phyloP scores from a whole-genome alignment of 805 yeast species.

The Starmerella asiatica region DNA sequence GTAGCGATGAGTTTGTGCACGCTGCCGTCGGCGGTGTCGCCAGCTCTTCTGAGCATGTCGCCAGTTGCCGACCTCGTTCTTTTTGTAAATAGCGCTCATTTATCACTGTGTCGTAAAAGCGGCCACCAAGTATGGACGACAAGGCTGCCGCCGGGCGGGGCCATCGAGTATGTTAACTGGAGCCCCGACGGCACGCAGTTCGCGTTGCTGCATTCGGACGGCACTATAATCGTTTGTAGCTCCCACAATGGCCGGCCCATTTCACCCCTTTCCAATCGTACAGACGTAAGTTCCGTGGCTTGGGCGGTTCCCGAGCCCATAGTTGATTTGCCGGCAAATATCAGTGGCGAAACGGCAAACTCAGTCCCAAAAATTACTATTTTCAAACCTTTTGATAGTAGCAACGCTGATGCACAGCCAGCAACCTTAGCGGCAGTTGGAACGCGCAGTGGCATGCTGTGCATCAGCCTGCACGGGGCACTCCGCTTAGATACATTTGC shows the following conservation, averaged over 20 bases:
- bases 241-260: conserved; percentile 35
- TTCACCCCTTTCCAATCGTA: not conserved
- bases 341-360: not conserved
- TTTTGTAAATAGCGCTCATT: conserved; percentile 6
- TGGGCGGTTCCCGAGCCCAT: conserved; percentile 1
- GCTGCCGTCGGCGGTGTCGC: conserved; percentile 12
- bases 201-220: conserved; percentile 36
- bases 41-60: conserved; percentile 2
- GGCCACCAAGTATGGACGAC: conserved; percentile 22
- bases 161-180: conserved; percentile 24
- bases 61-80: conserved; percentile 13
- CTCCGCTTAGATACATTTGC: conserved; percentile 22
- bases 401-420: not conserved
- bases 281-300: conserved; percentile 1
- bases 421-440: conserved; percentile 24
- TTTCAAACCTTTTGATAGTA: not conserved
- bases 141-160: conserved; percentile 8
- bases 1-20: conserved; percentile 10
- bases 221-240: conserved; percentile 33
- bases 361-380: not conserved
- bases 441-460: conserved; percentile 20
- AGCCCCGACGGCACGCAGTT: conserved; percentile 31
- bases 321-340: no score
- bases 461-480: conserved; percentile 27
- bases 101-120: conserved; percentile 16